Evolutionary conservation across 1,284 basidiomycete species (phyloP).

Genomic region (Leccinum huronense): DNA sequence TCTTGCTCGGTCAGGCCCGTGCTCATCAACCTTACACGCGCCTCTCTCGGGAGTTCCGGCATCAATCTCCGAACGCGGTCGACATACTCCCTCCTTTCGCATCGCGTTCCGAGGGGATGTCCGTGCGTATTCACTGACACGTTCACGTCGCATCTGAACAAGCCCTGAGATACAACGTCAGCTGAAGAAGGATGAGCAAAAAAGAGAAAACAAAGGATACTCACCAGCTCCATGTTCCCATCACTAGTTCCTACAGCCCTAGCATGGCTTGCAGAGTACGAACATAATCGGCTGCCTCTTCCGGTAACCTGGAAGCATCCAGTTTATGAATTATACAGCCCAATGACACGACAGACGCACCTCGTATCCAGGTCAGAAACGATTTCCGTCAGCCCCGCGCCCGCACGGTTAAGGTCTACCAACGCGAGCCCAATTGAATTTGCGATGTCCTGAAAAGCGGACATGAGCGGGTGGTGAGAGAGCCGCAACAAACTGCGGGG

Average conservation of each 20-base stretch:
- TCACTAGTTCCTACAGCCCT: constrained; percentile 86
- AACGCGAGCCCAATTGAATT: constrained; percentile 75
- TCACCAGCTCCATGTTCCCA: constrained; percentile 96
- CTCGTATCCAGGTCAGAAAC: constrained; percentile 93
- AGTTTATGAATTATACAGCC: neutral
- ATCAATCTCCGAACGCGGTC: constrained; percentile 53
- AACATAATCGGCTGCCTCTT: constrained; percentile 91
- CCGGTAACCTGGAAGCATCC: constrained; percentile 61
- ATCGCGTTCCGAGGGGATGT: constrained; percentile 76
- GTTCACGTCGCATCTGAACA: constrained; percentile 93
- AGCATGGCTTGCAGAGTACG: constrained; percentile 80
- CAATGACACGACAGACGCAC: constrained; percentile 36
- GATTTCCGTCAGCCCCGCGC: constrained; percentile 91
- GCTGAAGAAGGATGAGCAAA: neutral
- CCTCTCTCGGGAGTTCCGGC: constrained; percentile 78
- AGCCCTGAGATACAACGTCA: constrained; percentile 58
- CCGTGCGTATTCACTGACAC: constrained; percentile 80
- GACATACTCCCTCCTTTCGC: constrained; percentile 87
- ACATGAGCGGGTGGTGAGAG: constrained; percentile 3
- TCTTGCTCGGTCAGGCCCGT: constrained; percentile 63
- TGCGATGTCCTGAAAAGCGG: constrained; percentile 76
- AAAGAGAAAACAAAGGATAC: constrained; percentile 7
- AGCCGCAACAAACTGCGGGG: neutral
- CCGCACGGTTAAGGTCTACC: constrained; percentile 91
- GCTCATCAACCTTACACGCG: constrained; percentile 55